Conservation (phyloP, 352 stramenopile genomes). For the Phytophthora quininea region DNA sequence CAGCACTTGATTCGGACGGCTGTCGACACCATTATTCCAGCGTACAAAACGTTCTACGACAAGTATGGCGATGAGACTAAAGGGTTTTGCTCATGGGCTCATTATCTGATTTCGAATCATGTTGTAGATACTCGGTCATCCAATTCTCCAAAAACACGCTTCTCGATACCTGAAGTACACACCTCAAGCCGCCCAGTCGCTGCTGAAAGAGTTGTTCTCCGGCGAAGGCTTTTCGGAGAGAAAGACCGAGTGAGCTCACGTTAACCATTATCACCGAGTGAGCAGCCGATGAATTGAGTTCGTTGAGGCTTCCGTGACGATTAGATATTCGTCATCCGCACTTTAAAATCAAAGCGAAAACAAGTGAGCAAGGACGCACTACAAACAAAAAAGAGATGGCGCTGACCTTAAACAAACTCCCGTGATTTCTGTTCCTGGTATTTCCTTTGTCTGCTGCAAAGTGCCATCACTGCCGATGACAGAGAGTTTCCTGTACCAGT, state of each 20-base stretch:
- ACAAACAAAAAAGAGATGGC: background rate
- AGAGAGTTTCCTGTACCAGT: constrained; percentile 60
- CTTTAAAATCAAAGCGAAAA: constrained; percentile 27
- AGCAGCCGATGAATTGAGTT: constrained; percentile 69
- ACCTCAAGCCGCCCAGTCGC: constrained; percentile 76
- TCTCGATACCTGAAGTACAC: constrained; percentile 91
- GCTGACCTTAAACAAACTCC: constrained; percentile 73
- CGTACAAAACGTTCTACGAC: constrained; percentile 92
- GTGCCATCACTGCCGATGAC: constrained; percentile 58
- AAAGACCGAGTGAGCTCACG: constrained; percentile 27
- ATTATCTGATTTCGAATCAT: background rate
- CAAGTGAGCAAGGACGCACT: constrained; percentile 3
- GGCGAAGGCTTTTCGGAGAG: constrained; percentile 41
- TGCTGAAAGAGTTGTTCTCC: constrained; percentile 87
- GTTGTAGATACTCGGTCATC: constrained; percentile 83
- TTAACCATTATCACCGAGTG: constrained; percentile 30
- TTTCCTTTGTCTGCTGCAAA: constrained; percentile 53
- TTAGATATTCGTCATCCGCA: constrained; percentile 56
- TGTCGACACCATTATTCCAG: constrained; percentile 81
- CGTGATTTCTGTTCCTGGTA: constrained; percentile 77
- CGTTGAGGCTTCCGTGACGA: constrained; percentile 79
- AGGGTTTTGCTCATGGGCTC: constrained; percentile 6
- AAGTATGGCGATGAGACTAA: constrained; percentile 56
- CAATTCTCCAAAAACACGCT: constrained; percentile 93
- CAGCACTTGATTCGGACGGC: constrained; percentile 88